A percentile compares a stretch with the other conserved stretches of the same genome.
phyloP scores from a whole-genome alignment of 208 protist species.

The Trypanosoma platydactyli region DNA sequence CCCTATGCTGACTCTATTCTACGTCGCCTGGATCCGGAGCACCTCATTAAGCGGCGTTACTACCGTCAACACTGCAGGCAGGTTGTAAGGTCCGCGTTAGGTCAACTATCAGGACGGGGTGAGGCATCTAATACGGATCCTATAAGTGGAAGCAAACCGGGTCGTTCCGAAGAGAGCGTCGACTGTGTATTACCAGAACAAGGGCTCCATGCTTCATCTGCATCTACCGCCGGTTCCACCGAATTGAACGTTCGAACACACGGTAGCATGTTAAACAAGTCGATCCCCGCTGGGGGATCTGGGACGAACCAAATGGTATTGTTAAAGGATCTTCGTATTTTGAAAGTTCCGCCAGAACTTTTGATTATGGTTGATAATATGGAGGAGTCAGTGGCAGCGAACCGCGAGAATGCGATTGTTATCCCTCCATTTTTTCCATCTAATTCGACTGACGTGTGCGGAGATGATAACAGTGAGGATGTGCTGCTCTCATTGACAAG shows the following conservation, averaged over 20 bases:
- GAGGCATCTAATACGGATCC: neutral
- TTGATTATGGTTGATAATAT: conserved; percentile 89
- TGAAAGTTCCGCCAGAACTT: conserved; percentile 83
- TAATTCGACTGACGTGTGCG: conserved; percentile 2
- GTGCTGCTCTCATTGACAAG: conserved; percentile 72
- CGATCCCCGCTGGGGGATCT: neutral
- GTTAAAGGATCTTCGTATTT: conserved; percentile 79
- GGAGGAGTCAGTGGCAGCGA: conserved; percentile 74
- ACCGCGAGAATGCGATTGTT: conserved; percentile 80
- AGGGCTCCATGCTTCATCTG: neutral
- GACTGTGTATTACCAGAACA: neutral
- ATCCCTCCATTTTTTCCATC: conserved; percentile 79
- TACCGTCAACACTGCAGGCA: conserved; percentile 82
- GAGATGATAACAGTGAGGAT: conserved; percentile 46
- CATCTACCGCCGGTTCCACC: neutral
- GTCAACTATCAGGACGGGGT: neutral
- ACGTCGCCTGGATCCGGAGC: conserved; percentile 74
- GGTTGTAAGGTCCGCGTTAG: conserved; percentile 48
- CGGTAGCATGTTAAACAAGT: neutral
- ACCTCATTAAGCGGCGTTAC: conserved; percentile 62
- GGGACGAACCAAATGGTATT: conserved; percentile 35
- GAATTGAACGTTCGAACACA: neutral
- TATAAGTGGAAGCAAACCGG: neutral
- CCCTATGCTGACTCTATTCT: conserved; percentile 90
- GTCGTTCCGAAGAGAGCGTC: neutral